Evolutionary conservation across 2,329 filamentous ascomycete species (phyloP), one percentile per base, ranked within the genome.

Genomic region (Elsinoe perseae): DNA sequence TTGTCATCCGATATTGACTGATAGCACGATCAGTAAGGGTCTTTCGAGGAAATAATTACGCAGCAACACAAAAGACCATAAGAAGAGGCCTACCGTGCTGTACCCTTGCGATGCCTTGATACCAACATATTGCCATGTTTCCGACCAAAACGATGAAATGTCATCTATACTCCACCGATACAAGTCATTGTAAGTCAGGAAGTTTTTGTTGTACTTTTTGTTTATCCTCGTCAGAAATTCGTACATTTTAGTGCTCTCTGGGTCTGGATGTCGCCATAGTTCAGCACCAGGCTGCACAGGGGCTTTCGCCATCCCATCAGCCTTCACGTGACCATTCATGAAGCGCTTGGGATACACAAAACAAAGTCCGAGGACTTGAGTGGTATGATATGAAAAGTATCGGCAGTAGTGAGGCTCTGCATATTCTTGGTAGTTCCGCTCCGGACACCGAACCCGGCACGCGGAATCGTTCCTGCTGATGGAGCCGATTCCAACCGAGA

Each of bases 141-240:
- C 85, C 50, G 80, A 83, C 92, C 92, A 97, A 69, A 96, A 95
- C 1, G 78, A 74, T 21, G 83, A 78, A 6, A 89, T 78, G 63
- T 92, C 77, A 6, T 85, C 80, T 61, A 93, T 79, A 62, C 89
- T 95, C 92, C 92, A 97, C 67, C 80, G 74, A 73, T 92, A 87
- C 7, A 97, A 79, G n/a, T 82, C 82, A 18, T 83, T 73, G 66
- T 95, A 95, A 60, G 77, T 81, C 16, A 76, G 68, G 46, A 93
- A 75, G 20, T 75, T 68, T 56, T 89, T 70, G 9, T 74, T 71
- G 65, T 91, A 80, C 64, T 85, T 86, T 59, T 79, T 68, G 70
- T 86, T 89, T 61, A 95, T 77, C 54, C 76, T 75, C 63, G 83
- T 75, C 61, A 77, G 68, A 61, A 78, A 78, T 21, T 69, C 67